Evolutionary conservation across 352 stramenopile genomes (phyloP), one percentile per base, ranked within the genome.

Genomic region (Phytophthora brassicae): DNA sequence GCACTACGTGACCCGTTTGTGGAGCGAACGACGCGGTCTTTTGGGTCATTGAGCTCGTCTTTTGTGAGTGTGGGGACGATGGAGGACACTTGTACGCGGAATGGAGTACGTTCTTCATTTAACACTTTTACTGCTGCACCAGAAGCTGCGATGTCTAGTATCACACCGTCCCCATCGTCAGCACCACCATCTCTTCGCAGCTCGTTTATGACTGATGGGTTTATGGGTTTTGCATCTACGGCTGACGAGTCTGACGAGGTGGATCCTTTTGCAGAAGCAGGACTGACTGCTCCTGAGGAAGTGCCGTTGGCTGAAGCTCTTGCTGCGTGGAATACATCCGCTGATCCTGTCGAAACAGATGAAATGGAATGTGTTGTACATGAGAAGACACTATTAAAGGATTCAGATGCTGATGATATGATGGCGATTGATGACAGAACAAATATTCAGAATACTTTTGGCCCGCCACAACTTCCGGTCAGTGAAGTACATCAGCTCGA

Each of bases 191-290:
- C 70, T 29, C 39, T 75, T n/a, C 58, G 36, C 31, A 61, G 70
- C n/a, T 79, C 70, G n/a, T 72, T 70, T 13, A 64, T 63, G 51
- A 50, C 43, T 17, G 54, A 67, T 19, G 51, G 42, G 0, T 64
- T 73, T 16, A 20, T 61, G 33, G 56, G 60, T 6, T 65, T 71
- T 55, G 28, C 46, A 19, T 28, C 64, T 45, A 46, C 14, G 39
- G 44, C 36, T 36, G 51, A 70, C 14, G 51, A 67, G 1, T 57
- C 38, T 0, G 55, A 73, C 24, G 49, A 60, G 26, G 43, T 66
- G 31, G 68, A 76, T 16, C 68, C 68, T 23, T 76, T 76, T 52
- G 64, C 61, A 22, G 64, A 67, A 43, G 68, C 68, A 46, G 68
- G 64, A 43, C 31, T 76, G 24, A 55, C 60, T 2, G 58, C 64